Percentiles rank a stretch among this genome's conserved stretches.
Evolutionary conservation across 176 grass and related monocot genomes (phyloP).

Genomic region (Avena eriantha): DNA sequence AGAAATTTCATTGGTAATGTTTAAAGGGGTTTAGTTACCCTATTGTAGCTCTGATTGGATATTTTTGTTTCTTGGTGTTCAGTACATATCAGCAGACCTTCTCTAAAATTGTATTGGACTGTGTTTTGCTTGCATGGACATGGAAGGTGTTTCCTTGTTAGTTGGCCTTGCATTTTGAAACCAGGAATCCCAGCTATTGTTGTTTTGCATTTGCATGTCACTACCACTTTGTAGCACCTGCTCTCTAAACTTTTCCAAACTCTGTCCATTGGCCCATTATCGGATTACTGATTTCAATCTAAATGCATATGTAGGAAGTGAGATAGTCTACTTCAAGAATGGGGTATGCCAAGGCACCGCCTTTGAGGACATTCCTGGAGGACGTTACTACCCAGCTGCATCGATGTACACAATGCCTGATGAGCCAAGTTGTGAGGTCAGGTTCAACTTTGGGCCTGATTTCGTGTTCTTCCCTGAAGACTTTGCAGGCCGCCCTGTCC

Average conservation of each 20-base stretch:
- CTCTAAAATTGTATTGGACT: background rate
- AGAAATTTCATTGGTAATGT: background rate
- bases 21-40: conserved; percentile 30
- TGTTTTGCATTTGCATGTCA: background rate
- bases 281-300: background rate
- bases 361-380: conserved; percentile 81
- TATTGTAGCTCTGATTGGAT: background rate
- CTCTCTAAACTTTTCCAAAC: conserved; percentile 18
- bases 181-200: background rate
- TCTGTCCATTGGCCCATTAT: background rate
- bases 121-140: conserved; percentile 14
- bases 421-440: conserved; percentile 77
- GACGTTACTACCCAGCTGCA: conserved; percentile 80
- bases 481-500: conserved; percentile 60
- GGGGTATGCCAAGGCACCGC: conserved; percentile 74
- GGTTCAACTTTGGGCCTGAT: conserved; percentile 89
- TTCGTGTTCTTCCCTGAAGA: conserved; percentile 76
- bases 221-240: background rate
- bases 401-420: conserved; percentile 87
- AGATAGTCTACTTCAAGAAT: conserved; percentile 94
- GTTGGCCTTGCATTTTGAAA: conserved; percentile 15
- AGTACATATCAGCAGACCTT: background rate
- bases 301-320: conserved; percentile 64
- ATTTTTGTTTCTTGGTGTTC: background rate
- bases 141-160: background rate